phyloP scores from a whole-genome alignment of 2,329 filamentous ascomycete species.

The Neofusicoccum kwambonambiense region DNA sequence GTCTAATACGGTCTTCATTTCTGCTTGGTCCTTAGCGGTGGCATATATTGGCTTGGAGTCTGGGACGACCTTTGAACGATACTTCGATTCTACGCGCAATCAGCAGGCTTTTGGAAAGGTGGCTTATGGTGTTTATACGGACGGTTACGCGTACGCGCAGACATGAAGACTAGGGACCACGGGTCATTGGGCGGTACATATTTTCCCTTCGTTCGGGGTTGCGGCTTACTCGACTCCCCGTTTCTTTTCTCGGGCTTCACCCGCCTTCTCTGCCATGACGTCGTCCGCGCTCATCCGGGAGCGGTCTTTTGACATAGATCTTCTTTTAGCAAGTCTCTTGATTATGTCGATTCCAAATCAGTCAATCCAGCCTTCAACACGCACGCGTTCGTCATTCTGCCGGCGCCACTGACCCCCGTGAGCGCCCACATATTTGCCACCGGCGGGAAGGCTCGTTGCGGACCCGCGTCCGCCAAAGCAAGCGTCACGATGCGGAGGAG shows the following conservation, averaged over 20 bases:
- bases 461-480: background rate
- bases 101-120: background rate
- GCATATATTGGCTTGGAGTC: slow-evolving; percentile 14
- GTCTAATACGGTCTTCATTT: slow-evolving; percentile 9
- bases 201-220: background rate
- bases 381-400: background rate
- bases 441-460: background rate
- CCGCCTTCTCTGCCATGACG: background rate
- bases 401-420: background rate
- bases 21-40: background rate
- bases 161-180: background rate
- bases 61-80: slow-evolving; percentile 9
- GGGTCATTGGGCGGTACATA: slow-evolving; percentile 11
- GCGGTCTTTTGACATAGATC: background rate
- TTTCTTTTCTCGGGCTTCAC: background rate
- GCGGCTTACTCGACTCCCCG: slow-evolving; percentile 2
- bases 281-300: background rate
- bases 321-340: background rate
- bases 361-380: background rate
- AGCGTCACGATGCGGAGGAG: background rate
- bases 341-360: background rate
- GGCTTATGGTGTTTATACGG: background rate
- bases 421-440: slow-evolving; percentile 1
- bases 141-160: slow-evolving; percentile 1
- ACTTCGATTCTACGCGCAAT: slow-evolving; percentile 2